phyloP scores from a whole-genome alignment of 1,284 basidiomycete species.

The Puccinia novopanici region DNA sequence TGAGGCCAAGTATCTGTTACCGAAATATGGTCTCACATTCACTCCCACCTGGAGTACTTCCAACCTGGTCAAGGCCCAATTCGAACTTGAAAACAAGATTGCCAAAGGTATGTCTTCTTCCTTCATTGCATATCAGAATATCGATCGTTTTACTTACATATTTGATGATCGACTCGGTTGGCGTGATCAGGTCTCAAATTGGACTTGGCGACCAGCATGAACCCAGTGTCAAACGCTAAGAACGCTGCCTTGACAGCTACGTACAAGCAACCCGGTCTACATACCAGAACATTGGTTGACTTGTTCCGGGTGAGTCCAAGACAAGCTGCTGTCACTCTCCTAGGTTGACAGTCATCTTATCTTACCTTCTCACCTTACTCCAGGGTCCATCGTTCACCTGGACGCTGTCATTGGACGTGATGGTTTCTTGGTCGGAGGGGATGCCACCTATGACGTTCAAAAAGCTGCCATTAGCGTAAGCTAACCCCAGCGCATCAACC shows the following conservation, averaged over 20 bases:
- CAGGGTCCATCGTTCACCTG: conserved; percentile 45
- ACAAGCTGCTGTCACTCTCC: conserved; percentile 41
- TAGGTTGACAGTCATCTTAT: conserved; percentile 43
- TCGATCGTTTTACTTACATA: conserved; percentile 1
- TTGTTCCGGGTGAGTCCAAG: conserved; percentile 77
- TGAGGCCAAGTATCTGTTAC: conserved; percentile 59
- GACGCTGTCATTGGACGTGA: conserved; percentile 78
- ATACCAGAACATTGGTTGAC: conserved; percentile 88
- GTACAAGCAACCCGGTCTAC: conserved; percentile 96
- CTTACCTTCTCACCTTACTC: neutral
- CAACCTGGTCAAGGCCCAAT: conserved; percentile 77
- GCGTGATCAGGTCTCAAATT: conserved; percentile 76
- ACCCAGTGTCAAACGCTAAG: conserved; percentile 78
- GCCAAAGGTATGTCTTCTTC: conserved; percentile 69
- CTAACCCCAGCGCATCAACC: too few species aligned
- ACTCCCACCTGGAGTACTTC: conserved; percentile 82
- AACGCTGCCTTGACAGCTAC: conserved; percentile 75
- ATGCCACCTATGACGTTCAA: conserved; percentile 94
- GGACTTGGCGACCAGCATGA: conserved; percentile 80
- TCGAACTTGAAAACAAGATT: conserved; percentile 97
- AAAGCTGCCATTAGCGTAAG: conserved; percentile 76
- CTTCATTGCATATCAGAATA: neutral
- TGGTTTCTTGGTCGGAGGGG: conserved; percentile 94
- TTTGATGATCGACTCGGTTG: neutral
- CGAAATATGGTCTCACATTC: conserved; percentile 58